Percentiles rank a stretch among this genome's conserved stretches.
These are phyloP conservation scores for Oxyria digyna DNA, from an alignment of 148 eudicot species.

Conservation along the genomic window DNA sequence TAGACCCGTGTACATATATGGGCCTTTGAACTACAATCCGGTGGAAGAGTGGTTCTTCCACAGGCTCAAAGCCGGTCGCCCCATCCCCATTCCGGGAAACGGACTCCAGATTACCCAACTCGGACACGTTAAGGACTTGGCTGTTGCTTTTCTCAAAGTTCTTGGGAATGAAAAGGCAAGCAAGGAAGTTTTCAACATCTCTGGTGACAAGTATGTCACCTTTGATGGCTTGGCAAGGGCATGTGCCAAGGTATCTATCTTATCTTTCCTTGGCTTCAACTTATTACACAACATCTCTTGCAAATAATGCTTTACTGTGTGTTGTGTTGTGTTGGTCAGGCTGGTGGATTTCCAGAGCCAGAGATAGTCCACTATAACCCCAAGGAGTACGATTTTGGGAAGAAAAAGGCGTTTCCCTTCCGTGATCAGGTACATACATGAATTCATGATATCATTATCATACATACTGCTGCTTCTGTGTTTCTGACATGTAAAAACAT, in stretches of 20 bases:
- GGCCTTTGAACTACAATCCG: constrained; percentile 98
- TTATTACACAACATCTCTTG: too few relatives aligned
- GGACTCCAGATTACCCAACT: constrained; percentile 83
- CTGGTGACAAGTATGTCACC: constrained; percentile 84
- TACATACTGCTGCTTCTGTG: too few relatives aligned
- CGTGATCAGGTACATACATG: constrained; percentile 74
- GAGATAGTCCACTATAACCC: constrained; percentile 89
- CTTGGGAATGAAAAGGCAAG: constrained; percentile 84
- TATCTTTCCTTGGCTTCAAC: too few relatives aligned
- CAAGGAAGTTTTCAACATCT: constrained; percentile 77
- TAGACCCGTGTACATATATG: constrained; percentile 94
- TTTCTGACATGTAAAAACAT: neutral
- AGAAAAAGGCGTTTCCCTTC: constrained; percentile 94
- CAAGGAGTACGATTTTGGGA: constrained; percentile 90
- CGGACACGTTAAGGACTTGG: constrained; percentile 97
- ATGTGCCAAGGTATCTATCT: constrained; percentile 75
- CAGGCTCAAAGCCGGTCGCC: constrained; percentile 93
- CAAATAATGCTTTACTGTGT: too few relatives aligned
- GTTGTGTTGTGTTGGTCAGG: constrained; percentile 39
- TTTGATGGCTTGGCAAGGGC: constrained; percentile 97
- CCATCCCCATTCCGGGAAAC: constrained; percentile 84
- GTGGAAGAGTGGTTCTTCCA: constrained; percentile 99
- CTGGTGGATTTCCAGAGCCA: constrained; percentile 95
- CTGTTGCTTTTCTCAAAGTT: constrained; percentile 64
- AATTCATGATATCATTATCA: too few relatives aligned